Conservation (phyloP, 768 basidiomycete species). For the Tricholomella constricta region DNA sequence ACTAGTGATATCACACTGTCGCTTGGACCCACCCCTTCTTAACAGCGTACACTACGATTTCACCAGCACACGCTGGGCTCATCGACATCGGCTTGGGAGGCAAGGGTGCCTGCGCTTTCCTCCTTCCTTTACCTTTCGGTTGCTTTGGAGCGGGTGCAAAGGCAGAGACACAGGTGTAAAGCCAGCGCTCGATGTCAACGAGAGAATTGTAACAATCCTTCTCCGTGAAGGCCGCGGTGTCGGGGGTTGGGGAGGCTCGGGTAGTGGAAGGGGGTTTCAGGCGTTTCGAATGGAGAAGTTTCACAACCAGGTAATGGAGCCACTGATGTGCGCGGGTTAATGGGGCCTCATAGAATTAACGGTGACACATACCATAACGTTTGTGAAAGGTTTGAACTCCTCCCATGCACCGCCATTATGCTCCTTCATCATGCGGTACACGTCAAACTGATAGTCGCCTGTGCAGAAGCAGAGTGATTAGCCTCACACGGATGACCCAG, state of each 20-base stretch:
- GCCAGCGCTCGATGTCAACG: constrained; percentile 61
- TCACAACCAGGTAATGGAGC: constrained; percentile 81
- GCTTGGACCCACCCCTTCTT: constrained; percentile 62
- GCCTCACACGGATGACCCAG: neutral
- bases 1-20: constrained; percentile 11
- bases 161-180: constrained; percentile 48
- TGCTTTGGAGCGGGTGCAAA: constrained; percentile 25
- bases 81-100: constrained; percentile 19
- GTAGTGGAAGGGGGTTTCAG: constrained; percentile 54
- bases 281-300: constrained; percentile 71
- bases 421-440: constrained; percentile 86
- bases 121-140: constrained; percentile 41
- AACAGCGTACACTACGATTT: constrained; percentile 62
- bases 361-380: constrained; percentile 75
- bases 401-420: constrained; percentile 69
- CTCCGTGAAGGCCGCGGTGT: constrained; percentile 52
- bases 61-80: constrained; percentile 52
- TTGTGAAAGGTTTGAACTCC: constrained; percentile 78
- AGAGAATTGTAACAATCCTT: constrained; percentile 71
- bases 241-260: constrained; percentile 38
- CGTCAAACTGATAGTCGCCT: constrained; percentile 94
- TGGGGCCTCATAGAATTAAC: neutral
- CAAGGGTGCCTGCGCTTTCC: constrained; percentile 24
- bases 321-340: constrained; percentile 56
- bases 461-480: constrained; percentile 5